These are phyloP conservation scores for Cryptosporidium sp. DNA, from an alignment of 169 alveolate species.

Conservation along the genomic window DNA sequence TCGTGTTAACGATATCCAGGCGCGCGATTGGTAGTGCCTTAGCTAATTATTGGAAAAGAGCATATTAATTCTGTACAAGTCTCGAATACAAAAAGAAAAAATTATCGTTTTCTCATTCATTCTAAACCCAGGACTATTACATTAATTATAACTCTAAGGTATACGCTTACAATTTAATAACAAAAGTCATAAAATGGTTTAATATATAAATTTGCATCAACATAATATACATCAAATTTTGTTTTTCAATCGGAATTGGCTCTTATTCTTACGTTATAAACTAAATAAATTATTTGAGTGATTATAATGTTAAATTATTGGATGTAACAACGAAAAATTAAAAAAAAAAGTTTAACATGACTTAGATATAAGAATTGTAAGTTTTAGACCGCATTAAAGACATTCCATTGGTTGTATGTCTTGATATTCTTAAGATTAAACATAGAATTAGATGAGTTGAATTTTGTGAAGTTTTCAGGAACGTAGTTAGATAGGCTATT, in stretches of 20 bases:
- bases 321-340: too few relatives aligned
- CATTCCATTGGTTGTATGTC: slow-evolving; percentile 21
- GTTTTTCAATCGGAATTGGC: too few relatives aligned
- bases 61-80: not conserved
- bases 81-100: not conserved
- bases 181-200: too few relatives aligned
- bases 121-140: too few relatives aligned
- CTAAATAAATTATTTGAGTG: too few relatives aligned
- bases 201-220: too few relatives aligned
- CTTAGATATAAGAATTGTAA: not conserved
- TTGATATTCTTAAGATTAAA: not conserved
- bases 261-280: too few relatives aligned
- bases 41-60: not conserved
- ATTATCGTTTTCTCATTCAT: too few relatives aligned
- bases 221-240: too few relatives aligned
- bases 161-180: too few relatives aligned
- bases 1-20: not conserved
- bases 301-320: too few relatives aligned
- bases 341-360: not conserved
- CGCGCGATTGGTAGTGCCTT: not conserved
- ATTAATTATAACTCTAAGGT: too few relatives aligned
- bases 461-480: slow-evolving; percentile 2
- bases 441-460: not conserved
- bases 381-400: slow-evolving; percentile 2
- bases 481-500: not conserved